Evolutionary conservation across 352 stramenopile species (phyloP).

Genomic region (Globisporangium middletonii): DNA sequence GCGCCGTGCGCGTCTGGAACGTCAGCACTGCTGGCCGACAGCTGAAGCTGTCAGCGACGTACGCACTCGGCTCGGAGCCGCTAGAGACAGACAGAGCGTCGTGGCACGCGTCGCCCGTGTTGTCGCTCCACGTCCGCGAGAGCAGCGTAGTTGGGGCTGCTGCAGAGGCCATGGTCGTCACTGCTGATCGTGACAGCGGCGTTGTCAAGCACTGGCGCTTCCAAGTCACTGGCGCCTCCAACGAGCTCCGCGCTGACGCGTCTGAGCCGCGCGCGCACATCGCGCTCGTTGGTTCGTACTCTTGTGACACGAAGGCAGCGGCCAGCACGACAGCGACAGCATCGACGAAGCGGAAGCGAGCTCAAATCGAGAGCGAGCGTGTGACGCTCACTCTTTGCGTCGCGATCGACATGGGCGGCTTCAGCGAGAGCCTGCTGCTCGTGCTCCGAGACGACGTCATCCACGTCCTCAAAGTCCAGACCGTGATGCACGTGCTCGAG

Average conservation of each 20-base stretch:
- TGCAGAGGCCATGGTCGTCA: slow-evolving; percentile 26
- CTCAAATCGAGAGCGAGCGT: slow-evolving; percentile 13
- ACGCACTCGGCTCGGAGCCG: slow-evolving; percentile 7
- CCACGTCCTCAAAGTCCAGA: slow-evolving; percentile 65
- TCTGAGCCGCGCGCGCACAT: slow-evolving; percentile 12
- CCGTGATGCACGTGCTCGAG: slow-evolving; percentile 28
- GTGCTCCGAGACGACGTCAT: slow-evolving; percentile 46
- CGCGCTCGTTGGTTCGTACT: slow-evolving; percentile 24
- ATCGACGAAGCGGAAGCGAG: slow-evolving; percentile 11
- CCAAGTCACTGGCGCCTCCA: background rate
- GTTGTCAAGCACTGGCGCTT: slow-evolving; percentile 37
- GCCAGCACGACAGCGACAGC: slow-evolving; percentile 5
- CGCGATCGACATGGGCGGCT: slow-evolving; percentile 42
- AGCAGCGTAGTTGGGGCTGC: background rate
- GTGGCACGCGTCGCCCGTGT: slow-evolving; percentile 7
- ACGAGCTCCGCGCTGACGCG: background rate
- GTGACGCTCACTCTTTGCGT: slow-evolving; percentile 30
- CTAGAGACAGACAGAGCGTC: slow-evolving; percentile 4
- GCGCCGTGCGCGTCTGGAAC: slow-evolving; percentile 52
- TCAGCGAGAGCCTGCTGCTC: slow-evolving; percentile 43
- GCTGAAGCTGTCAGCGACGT: background rate
- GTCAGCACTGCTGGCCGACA: slow-evolving; percentile 3
- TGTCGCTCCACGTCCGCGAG: background rate
- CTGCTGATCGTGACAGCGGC: slow-evolving; percentile 21
- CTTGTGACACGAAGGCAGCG: background rate